Percentiles rank a stretch among this genome's conserved stretches.
phyloP scores from a whole-genome alignment of 2,329 filamentous ascomycete genomes.

The Penicillium frequentans region DNA sequence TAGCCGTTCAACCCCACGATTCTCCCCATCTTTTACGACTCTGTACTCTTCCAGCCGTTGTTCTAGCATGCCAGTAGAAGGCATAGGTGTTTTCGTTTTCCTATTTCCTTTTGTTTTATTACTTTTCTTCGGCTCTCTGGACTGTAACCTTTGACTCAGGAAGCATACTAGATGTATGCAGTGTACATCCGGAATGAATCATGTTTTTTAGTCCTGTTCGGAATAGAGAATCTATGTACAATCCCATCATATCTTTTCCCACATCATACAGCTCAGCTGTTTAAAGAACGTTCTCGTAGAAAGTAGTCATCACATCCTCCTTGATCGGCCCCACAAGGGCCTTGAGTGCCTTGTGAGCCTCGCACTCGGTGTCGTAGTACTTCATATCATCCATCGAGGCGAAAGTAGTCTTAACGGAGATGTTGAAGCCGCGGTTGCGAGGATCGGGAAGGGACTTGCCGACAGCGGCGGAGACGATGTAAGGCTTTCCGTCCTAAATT shows the following conservation, averaged over 20 bases:
- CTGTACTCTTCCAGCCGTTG: conserved; percentile 8
- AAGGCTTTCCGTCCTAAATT: conserved; percentile 66
- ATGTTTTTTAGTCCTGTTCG: background rate
- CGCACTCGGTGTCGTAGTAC: conserved; percentile 65
- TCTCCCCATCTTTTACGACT: conserved; percentile 5
- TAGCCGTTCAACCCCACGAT: background rate
- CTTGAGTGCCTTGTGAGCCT: conserved; percentile 54
- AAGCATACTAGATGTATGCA: conserved; percentile 23
- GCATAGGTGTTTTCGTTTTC: conserved; percentile 17
- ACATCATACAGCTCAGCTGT: background rate
- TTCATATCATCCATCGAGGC: conserved; percentile 66
- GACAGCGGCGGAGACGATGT: conserved; percentile 62
- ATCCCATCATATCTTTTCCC: background rate
- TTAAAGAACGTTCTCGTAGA: conserved; percentile 38
- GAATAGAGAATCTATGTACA: background rate
- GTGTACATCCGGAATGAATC: conserved; percentile 27
- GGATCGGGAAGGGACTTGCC: conserved; percentile 57
- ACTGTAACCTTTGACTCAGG: background rate
- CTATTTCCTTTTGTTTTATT: conserved; percentile 8
- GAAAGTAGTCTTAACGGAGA: conserved; percentile 65
- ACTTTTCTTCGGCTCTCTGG: conserved; percentile 2
- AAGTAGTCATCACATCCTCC: conserved; percentile 40
- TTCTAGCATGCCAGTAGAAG: conserved; percentile 15
- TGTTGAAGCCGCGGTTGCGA: conserved; percentile 65
- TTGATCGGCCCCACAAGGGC: conserved; percentile 30